Evolutionary conservation across 2,329 filamentous ascomycete genomes (phyloP), one percentile per base, ranked within the genome.

Genomic region (Penicillium sclerotigenum): DNA sequence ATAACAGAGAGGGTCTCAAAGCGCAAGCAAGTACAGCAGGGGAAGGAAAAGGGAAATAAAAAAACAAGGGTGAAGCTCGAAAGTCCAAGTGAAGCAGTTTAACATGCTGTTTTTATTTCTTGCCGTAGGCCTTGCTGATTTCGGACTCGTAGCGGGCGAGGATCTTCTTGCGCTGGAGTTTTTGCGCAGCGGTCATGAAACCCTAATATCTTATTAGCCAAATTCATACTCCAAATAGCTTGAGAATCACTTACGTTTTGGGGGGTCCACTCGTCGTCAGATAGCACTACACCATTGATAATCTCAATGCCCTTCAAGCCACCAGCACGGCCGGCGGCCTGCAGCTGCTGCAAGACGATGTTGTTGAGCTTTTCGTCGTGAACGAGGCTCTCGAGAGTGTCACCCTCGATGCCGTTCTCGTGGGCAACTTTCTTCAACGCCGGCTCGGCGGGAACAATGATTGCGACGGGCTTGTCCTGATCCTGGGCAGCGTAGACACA

Each of bases 401-500:
- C 81, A 56, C 87, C 87, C 54, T 84, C 52, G 52, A 95, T 83
- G 40, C 86, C 87, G 47, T 80, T 78, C 18, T 81, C 75, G 18
- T 70, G 72, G 5, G 83, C 83, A 37, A 85, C 59, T 67, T 83
- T 80, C 75, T 83, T 82, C 58, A 85, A 71, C 7, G 79, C 78
- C 5, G 77, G 72, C 69, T 86, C 83, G 6, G 79, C 75, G 4
- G 83, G 83, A 2, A 85, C 81, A 82, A 97, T 87, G 65, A 97
- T 84, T 34, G 91, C 92, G 56, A 97, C 82, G 8, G 92, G 90
- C 69, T 90, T 90, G 59, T 84, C 81, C 73, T 90, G 84, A 64
- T 88, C 83, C 62, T 83, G 76, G 57, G 90, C 88, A 40, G 90
- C 92, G 69, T 94, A 89, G 40, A 96, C 83, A 80, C 94, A 94